A percentile compares a stretch with the other conserved stretches of the same genome.
Evolutionary conservation across 139 green algal species (phyloP).

Genomic region (Picochlorum sp.): DNA sequence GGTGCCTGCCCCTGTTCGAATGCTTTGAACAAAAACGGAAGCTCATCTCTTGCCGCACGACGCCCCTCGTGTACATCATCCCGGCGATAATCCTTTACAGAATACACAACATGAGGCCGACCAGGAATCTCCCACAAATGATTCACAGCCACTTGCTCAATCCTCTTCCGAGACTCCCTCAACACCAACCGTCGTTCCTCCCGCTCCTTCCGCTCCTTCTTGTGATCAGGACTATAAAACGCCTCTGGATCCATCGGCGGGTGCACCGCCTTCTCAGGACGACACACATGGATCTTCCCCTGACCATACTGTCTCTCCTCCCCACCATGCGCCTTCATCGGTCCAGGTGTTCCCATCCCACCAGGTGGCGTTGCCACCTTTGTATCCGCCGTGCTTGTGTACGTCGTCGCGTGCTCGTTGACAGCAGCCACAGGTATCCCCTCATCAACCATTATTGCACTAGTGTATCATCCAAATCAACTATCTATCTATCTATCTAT

Average conservation of each 20-base stretch:
- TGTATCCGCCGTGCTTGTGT: no score
- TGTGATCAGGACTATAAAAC: conserved; percentile 12
- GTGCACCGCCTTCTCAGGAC: not conserved
- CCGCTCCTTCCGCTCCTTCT: conserved; percentile 15
- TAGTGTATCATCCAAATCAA: no score
- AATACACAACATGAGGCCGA: conserved; percentile 27
- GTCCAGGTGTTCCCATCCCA: no score
- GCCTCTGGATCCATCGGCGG: conserved; percentile 7
- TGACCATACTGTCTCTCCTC: no score
- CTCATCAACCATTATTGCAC: no score
- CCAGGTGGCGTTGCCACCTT: no score
- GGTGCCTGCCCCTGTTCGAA: conserved; percentile 77
- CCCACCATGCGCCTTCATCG: no score
- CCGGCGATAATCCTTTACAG: conserved; percentile 24
- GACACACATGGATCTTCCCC: no score
- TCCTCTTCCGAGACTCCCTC: conserved; percentile 7
- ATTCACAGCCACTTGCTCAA: conserved; percentile 17
- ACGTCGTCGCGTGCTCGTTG: no score
- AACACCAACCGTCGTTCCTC: conserved; percentile 19
- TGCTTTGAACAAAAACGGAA: conserved; percentile 85
- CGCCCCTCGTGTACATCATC: conserved; percentile 16
- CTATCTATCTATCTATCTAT: no score
- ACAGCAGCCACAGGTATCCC: no score
- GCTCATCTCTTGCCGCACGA: conserved; percentile 42
- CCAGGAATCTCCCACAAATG: conserved; percentile 28